A percentile compares a stretch with the other conserved stretches of the same genome.
phyloP scores from a whole-genome alignment of 331 rosid species.

The Saraca asoca region DNA sequence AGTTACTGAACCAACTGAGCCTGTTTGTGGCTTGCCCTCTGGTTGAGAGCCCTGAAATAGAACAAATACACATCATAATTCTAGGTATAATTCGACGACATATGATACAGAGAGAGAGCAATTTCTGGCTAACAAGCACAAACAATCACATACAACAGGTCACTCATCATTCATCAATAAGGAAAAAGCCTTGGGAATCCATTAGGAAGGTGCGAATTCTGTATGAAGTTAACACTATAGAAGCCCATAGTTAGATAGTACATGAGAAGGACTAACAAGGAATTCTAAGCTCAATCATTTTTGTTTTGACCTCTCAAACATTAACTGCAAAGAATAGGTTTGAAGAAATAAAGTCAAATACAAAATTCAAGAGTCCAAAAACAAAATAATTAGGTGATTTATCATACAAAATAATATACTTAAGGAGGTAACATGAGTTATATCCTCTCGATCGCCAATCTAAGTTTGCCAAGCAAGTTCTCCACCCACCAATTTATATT shows the following conservation, averaged over 20 bases:
- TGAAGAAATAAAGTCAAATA: constrained; percentile 11
- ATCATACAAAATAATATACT: not conserved
- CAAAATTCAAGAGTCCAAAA: constrained; percentile 16
- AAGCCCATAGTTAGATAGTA: not conserved
- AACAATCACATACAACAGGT: not conserved
- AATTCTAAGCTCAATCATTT: not conserved
- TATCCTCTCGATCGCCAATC: not conserved
- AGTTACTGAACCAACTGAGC: constrained; percentile 53
- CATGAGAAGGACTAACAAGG: constrained; percentile 7
- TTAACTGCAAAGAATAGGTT: not conserved
- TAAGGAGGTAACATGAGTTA: not conserved
- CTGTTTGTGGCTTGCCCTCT: constrained; percentile 52
- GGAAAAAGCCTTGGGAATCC: not conserved
- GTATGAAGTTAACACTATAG: not conserved
- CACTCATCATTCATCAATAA: not conserved
- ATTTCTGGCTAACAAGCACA: constrained; percentile 4
- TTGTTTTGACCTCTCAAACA: constrained; percentile 1
- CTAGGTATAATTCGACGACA: constrained; percentile 1
- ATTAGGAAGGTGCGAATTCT: not conserved
- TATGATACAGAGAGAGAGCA: not conserved
- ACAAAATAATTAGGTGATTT: constrained; percentile 10
- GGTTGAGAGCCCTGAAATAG: constrained; percentile 76
- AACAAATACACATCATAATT: constrained; percentile 28
- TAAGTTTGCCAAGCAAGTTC: constrained; percentile 8
- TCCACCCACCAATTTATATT: not conserved